Percentiles rank a stretch among this genome's conserved stretches.
These are phyloP conservation scores for Apophysomyces elegans DNA, from an alignment of 371 early-diverging fungal genomes.

Conservation along the genomic window DNA sequence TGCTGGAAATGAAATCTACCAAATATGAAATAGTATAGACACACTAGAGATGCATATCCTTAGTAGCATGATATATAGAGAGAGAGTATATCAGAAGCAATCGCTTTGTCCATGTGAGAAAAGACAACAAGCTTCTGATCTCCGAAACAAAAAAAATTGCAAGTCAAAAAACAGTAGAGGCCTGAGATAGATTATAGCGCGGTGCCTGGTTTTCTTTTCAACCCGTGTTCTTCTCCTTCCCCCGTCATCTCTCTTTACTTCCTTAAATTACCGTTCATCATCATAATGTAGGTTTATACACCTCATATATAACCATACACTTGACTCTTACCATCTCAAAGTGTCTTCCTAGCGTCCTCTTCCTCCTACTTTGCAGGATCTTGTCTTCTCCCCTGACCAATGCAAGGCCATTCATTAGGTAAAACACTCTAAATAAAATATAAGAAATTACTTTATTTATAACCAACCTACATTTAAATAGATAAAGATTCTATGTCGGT, in stretches of 20 bases:
- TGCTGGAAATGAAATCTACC: conserved; percentile 7
- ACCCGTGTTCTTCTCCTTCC: conserved; percentile 11
- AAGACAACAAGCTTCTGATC: conserved; percentile 2
- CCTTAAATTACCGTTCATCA: conserved; percentile 9
- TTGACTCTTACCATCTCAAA: neutral
- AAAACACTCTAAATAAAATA: neutral
- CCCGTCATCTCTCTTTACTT: conserved; percentile 4
- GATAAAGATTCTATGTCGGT: neutral
- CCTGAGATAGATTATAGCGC: neutral
- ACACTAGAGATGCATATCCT: neutral
- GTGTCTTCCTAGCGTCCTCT: neutral
- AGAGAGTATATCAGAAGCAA: neutral
- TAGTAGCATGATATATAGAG: too few species aligned
- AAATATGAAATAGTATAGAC: neutral
- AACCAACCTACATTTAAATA: too few species aligned
- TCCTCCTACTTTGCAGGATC: conserved; percentile 2
- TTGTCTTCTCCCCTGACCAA: neutral
- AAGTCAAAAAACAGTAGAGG: neutral
- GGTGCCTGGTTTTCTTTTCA: conserved; percentile 11
- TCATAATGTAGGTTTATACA: neutral
- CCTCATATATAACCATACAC: neutral
- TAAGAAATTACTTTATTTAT: too few species aligned
- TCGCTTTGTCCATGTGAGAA: conserved; percentile 5
- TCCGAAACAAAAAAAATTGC: conserved; percentile 11
- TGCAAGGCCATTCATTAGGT: neutral